Evolutionary conservation across 768 basidiomycete genomes (phyloP), one percentile per base, ranked within the genome.

Genomic region (Boletus reticuloceps): DNA sequence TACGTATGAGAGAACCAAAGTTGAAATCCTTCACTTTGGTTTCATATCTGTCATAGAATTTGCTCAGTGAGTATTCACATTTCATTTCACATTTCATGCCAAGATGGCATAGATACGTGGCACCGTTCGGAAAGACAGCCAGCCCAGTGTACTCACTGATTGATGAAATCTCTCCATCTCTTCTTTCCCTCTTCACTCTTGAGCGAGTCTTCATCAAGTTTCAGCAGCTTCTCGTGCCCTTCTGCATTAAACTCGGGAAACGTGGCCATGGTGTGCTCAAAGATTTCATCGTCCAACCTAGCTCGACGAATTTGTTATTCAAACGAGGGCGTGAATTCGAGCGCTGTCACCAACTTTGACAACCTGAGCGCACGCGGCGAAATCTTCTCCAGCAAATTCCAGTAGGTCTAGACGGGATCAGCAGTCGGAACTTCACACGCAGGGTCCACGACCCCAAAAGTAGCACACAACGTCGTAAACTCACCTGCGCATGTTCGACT

Each of bases 1-100:
- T 86, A 48, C 97, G 83, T 59, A 99, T 88, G 61, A 99, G 77
- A 2, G 92, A 98, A 19, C 97, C 97, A 73, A 98, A 98, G 79
- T 98, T 98, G 75, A 89, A 92, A 61, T 98, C 94, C 65, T 89
- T 88, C 51, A 98, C 77, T 66, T 88, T 90, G 55, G 89, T 86
- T 74, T 96, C 89, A 74, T 95, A 97, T 55, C 91, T 91, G 31
- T 37, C 55, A 36, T 19, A 19, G 36, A 54, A 48, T 27, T 39
- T 59, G 40, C 12, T 29, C 39, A 41, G 48, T 65, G 48, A 58
- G 58, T 36, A 39, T 50, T 34, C 49, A 55, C 51, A 44, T 52
- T 20, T 38, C 55, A 22, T 20, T 2, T 1, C n/a, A n/a, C n/a
- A 20, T 20, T 22, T 22, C 22, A 47, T 38, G 34, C 34, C 34